A percentile compares a stretch with the other conserved stretches of the same genome.
Conservation (phyloP, 2,329 filamentous ascomycete species). For the Paramyrothecium roridum region DNA sequence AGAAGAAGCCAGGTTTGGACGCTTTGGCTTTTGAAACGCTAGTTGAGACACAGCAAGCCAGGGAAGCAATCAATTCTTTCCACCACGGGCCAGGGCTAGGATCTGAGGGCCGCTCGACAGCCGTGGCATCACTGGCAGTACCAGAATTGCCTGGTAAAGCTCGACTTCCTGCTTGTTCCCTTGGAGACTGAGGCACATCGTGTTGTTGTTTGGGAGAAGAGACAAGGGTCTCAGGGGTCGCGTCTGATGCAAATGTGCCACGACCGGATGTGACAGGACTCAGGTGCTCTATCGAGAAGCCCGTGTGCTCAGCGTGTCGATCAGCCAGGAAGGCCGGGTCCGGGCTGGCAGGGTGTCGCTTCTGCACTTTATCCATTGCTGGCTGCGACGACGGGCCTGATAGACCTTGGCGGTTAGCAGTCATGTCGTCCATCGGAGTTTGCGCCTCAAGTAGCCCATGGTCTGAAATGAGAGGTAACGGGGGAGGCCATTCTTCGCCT, state of each 20-base stretch:
- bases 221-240: not conserved
- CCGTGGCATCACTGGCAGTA: not conserved
- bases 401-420: not conserved
- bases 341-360: not conserved
- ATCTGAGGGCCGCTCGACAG: not conserved
- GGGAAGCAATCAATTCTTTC: not conserved
- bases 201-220: not conserved
- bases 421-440: not conserved
- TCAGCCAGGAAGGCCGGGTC: not conserved
- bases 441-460: not conserved
- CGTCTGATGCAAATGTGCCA: not conserved
- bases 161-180: not conserved
- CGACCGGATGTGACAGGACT: not conserved
- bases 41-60: not conserved
- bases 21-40: not conserved
- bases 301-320: not conserved
- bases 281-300: not conserved
- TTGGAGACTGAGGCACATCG: not conserved
- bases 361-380: not conserved
- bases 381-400: not conserved
- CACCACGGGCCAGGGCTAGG: not conserved
- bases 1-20: not conserved
- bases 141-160: not conserved
- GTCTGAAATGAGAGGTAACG: not conserved
- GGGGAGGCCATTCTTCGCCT: not conserved